These are phyloP conservation scores for Mycena metata DNA, from an alignment of 768 basidiomycete species.

Conservation along the genomic window DNA sequence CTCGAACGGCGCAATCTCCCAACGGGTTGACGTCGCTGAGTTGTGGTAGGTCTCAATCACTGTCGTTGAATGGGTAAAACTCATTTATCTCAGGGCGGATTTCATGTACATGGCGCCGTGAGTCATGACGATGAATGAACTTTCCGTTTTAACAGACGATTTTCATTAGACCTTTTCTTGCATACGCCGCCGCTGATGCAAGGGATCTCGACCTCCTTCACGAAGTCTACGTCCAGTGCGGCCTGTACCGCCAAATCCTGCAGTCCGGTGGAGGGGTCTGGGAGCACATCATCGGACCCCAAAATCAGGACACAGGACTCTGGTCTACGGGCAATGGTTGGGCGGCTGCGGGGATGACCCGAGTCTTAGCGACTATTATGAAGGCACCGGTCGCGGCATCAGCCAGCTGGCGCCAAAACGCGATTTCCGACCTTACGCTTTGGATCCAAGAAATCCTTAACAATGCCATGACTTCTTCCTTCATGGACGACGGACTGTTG, in stretches of 20 bases:
- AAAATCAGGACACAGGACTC: slow-evolving; percentile 36
- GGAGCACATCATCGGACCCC: slow-evolving; percentile 49
- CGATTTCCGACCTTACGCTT: slow-evolving; percentile 47
- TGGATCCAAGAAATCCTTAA: slow-evolving; percentile 63
- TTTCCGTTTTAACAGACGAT: too few relatives aligned
- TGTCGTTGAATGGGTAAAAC: neutral
- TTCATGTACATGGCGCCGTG: slow-evolving; percentile 54
- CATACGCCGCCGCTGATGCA: slow-evolving; percentile 53
- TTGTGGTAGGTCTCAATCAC: slow-evolving; percentile 52
- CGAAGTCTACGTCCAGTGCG: slow-evolving; percentile 55
- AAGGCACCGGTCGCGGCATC: slow-evolving; percentile 53
- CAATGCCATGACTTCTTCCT: slow-evolving; percentile 50
- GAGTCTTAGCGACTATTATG: slow-evolving; percentile 58
- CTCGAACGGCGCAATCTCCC: slow-evolving; percentile 62
- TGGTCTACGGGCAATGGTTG: slow-evolving; percentile 44
- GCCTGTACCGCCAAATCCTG: slow-evolving; percentile 56
- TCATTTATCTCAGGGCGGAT: slow-evolving; percentile 47
- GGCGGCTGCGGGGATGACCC: slow-evolving; percentile 43
- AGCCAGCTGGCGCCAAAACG: slow-evolving; percentile 41
- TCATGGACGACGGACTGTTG: slow-evolving; percentile 53
- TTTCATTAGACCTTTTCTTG: slow-evolving; percentile 51
- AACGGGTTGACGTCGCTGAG: slow-evolving; percentile 53
- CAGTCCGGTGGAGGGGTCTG: slow-evolving; percentile 47
- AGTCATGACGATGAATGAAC: neutral
- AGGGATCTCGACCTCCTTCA: slow-evolving; percentile 54